Percentiles rank a stretch among this genome's conserved stretches.
phyloP scores from a whole-genome alignment of 2,329 filamentous ascomycete genomes.

The Phyllosticta citriasiana region DNA sequence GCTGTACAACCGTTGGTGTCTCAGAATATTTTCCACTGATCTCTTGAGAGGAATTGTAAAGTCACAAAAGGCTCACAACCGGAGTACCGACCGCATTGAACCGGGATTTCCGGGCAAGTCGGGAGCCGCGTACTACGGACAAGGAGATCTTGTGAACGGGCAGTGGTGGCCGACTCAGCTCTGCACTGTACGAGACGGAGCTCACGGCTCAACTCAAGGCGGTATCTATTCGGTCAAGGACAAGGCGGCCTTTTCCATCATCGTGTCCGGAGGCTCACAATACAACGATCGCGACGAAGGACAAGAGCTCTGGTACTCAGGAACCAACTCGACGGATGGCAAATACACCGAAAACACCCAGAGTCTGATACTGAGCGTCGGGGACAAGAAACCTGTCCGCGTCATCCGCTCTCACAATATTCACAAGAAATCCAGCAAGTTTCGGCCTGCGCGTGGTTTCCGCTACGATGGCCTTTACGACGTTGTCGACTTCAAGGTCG shows the following conservation, averaged over 20 bases:
- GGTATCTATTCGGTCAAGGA: constrained; percentile 42
- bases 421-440: constrained; percentile 23
- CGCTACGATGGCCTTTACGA: constrained; percentile 50
- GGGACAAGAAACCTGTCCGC: constrained; percentile 32
- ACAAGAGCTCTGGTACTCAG: constrained; percentile 28
- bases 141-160: constrained; percentile 33
- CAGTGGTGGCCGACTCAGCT: constrained; percentile 48
- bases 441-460: constrained; percentile 39
- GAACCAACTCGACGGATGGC: constrained; percentile 19
- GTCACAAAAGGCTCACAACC: constrained; percentile 11
- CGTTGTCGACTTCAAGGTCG: constrained; percentile 29
- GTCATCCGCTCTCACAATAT: constrained; percentile 41
- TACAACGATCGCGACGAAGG: constrained; percentile 44
- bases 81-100: constrained; percentile 20
- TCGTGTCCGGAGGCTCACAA: constrained; percentile 36
- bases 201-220: constrained; percentile 39
- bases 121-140: constrained; percentile 27
- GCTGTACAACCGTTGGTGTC: constrained; percentile 37
- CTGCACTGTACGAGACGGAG: constrained; percentile 42
- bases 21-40: constrained; percentile 32
- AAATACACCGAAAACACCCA: constrained; percentile 30
- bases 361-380: constrained; percentile 32
- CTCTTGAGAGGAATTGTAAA: constrained; percentile 36
- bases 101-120: constrained; percentile 14
- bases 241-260: constrained; percentile 44